Conservation (phyloP, 1,284 basidiomycete species). For the Ganoderma sinense region DNA sequence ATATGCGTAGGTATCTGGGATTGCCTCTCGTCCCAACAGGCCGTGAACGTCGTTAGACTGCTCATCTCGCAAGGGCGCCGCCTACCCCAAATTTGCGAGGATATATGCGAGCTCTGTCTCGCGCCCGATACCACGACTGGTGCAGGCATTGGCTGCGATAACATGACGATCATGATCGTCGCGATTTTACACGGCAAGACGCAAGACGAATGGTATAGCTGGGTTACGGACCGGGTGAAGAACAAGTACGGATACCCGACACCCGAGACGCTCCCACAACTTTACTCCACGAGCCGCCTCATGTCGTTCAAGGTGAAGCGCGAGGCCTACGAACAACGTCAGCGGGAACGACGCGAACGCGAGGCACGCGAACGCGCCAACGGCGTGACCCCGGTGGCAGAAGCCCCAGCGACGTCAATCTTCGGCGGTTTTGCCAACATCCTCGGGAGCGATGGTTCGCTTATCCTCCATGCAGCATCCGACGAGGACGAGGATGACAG, state of each 20-base stretch:
- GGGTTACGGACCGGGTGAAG: constrained; percentile 89
- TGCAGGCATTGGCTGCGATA: constrained; percentile 96
- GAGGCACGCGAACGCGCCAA: constrained; percentile 42
- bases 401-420: constrained; percentile 44
- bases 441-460: constrained; percentile 43
- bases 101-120: constrained; percentile 93
- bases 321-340: constrained; percentile 57
- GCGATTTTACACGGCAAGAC: constrained; percentile 89
- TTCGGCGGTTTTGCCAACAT: constrained; percentile 46
- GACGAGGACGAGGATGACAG: constrained; percentile 63
- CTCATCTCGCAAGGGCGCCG: constrained; percentile 85
- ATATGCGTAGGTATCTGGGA: constrained; percentile 91
- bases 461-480: constrained; percentile 27
- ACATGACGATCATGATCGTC: constrained; percentile 97
- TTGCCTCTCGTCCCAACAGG: constrained; percentile 93
- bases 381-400: constrained; percentile 16
- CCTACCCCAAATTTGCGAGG: constrained; percentile 86
- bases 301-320: constrained; percentile 64
- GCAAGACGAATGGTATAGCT: constrained; percentile 92
- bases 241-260: constrained; percentile 77
- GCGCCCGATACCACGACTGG: constrained; percentile 94
- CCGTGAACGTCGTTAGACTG: constrained; percentile 89
- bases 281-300: constrained; percentile 70
- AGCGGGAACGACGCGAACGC: constrained; percentile 50
- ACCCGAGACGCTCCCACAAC: constrained; percentile 69